These are phyloP conservation scores for Sonneratia alba DNA, from an alignment of 345 rosid genomes.

Conservation along the genomic window DNA sequence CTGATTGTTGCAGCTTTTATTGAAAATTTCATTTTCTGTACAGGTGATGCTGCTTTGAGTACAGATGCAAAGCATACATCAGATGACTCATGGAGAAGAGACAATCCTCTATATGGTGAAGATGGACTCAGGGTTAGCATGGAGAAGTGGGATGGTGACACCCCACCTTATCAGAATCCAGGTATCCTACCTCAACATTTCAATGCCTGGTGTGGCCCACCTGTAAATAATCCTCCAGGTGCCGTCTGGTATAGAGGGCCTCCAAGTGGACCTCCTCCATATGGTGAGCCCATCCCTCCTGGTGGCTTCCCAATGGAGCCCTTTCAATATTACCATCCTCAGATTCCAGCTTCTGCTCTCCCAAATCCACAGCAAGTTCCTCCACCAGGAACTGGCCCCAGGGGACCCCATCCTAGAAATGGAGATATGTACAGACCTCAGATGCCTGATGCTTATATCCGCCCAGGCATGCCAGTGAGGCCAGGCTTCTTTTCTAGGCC, in stretches of 20 bases:
- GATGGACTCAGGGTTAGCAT: constrained; percentile 40
- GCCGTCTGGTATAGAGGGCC: constrained; percentile 92
- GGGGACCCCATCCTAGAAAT: constrained; percentile 58
- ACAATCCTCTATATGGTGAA: constrained; percentile 40
- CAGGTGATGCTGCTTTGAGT: constrained; percentile 37
- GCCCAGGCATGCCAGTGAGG: constrained; percentile 74
- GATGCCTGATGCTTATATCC: constrained; percentile 62
- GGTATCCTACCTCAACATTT: constrained; percentile 52
- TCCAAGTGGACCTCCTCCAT: constrained; percentile 66
- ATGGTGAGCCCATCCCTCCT: constrained; percentile 63
- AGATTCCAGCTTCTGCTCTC: constrained; percentile 41
- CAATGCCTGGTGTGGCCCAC: constrained; percentile 77
- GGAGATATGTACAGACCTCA: constrained; percentile 77
- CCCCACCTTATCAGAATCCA: constrained; percentile 50
- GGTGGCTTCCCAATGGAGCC: constrained; percentile 84
- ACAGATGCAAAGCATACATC: constrained; percentile 29
- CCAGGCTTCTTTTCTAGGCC: constrained; percentile 87
- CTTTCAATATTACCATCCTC: constrained; percentile 70
- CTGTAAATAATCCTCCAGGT: constrained; percentile 71
- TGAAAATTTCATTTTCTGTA: background rate
- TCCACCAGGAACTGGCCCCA: constrained; percentile 56
- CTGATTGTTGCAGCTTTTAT: background rate
- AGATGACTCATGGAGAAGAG: constrained; percentile 62
- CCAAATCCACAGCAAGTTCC: constrained; percentile 48
- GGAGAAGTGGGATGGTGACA: constrained; percentile 67